phyloP scores from a whole-genome alignment of 345 rosid genomes.

The Theobroma cacao region DNA sequence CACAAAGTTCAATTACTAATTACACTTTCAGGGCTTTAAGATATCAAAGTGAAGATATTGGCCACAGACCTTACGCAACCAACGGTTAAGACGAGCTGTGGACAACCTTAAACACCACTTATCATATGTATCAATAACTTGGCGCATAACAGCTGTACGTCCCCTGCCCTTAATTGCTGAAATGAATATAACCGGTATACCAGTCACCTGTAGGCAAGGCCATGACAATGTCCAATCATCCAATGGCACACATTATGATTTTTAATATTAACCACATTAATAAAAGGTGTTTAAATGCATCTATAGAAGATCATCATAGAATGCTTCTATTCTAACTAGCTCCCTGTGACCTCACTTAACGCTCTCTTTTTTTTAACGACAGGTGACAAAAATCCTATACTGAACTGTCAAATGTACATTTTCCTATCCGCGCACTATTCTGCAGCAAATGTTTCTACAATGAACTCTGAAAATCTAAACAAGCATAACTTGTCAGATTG shows the following conservation, averaged over 20 bases:
- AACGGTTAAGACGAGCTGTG: slow-evolving; percentile 87
- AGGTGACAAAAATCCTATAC: neutral
- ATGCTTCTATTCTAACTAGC: neutral
- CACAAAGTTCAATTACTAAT: neutral
- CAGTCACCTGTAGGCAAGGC: slow-evolving; percentile 55
- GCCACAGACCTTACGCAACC: slow-evolving; percentile 74
- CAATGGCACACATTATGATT: neutral
- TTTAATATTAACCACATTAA: neutral
- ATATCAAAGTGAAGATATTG: neutral
- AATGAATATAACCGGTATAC: slow-evolving; percentile 78
- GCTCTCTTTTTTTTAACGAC: neutral
- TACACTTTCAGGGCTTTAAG: neutral
- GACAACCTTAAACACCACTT: slow-evolving; percentile 93
- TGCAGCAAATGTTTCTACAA: neutral
- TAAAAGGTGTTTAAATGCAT: neutral
- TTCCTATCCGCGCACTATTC: neutral
- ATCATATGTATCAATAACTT: slow-evolving; percentile 67
- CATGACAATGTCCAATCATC: slow-evolving; percentile 9
- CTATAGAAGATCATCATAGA: neutral
- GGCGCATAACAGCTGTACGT: slow-evolving; percentile 60
- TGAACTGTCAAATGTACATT: neutral
- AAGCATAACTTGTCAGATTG: neutral
- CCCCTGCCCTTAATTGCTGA: slow-evolving; percentile 94
- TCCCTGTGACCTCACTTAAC: neutral
- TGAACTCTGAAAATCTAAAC: neutral